Base-by-base conservation (phyloP, 176 grass and related monocot species). In the Areca catechu region DNA sequence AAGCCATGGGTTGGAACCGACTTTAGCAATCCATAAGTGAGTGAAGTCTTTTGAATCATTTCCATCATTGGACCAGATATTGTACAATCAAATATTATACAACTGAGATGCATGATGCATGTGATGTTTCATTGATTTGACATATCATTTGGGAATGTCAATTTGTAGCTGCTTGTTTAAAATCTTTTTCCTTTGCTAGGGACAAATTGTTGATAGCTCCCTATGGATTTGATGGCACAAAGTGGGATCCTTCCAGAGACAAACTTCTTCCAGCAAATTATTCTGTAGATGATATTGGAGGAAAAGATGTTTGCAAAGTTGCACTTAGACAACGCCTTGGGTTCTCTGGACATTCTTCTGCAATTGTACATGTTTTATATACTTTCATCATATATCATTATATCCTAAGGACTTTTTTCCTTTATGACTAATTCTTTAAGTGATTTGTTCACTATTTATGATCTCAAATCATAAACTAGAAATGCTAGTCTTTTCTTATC, bases 181-280 rank as follows among this genome's bases (percentile, higher is more conserved):
- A 22, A 16, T 25, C 15, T 27, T 14, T 23, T 24, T 58, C 60
- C 43, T 52, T 67, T 43, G 58, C 48, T 51, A 86, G 78, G 61
- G 69, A 82, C 53, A 86, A 86, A 66, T 59, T 86, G 58, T 57
- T 18, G 23, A 24, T 78, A 61, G 65, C 60, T 71, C 72, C 70
- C 61, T 62, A 82, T 67, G 78, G 83, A 62, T 58, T 82, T 28
- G 70, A 66, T 75, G 74, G 55, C 15, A 69, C 78, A 53, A 48
- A 74, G 61, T 86, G 78, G 78, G 65, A 81, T 57, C 78, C 83
- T 53, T 78, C 70, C 50, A 74, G 58, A 77, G 70, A 86, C 24
- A 74, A 74, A 54, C 69, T 74, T 56, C 68, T 86, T 66, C 78
- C 78, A 70, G 48, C 10, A 37, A 19, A 27, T 67, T 86, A 86